Evolutionary conservation across 139 green algal genomes (phyloP).

Genomic region (Coelastrella sp.): DNA sequence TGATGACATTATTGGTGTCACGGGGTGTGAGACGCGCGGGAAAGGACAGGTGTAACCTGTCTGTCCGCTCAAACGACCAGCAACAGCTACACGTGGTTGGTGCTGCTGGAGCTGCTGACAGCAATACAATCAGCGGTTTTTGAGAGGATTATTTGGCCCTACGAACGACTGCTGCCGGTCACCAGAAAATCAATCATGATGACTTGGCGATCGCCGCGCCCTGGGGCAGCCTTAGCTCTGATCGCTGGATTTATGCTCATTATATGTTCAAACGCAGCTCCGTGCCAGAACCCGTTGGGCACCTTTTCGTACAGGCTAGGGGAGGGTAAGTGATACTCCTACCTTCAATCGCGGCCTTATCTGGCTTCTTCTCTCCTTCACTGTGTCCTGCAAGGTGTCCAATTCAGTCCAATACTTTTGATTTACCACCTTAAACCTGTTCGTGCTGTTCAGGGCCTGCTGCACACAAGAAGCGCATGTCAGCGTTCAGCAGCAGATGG

Average conservation of each 20-base stretch:
- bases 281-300: background rate
- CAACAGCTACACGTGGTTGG: background rate
- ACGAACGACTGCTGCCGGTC: too few relatives aligned
- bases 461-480: conserved; percentile 17
- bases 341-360: background rate
- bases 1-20: too few relatives aligned
- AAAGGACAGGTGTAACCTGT: background rate
- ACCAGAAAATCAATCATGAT: background rate
- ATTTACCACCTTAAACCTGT: too few relatives aligned
- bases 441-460: conserved; percentile 14
- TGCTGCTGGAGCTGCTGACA: background rate
- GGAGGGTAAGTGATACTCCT: background rate
- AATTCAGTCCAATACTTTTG: too few relatives aligned
- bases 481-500: background rate
- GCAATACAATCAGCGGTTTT: background rate
- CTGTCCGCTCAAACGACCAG: background rate
- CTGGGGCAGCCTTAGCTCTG: background rate
- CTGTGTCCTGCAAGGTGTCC: background rate
- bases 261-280: background rate
- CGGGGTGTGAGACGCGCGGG: background rate
- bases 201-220: background rate
- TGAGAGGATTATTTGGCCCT: too few relatives aligned
- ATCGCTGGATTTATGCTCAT: background rate
- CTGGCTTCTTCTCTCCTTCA: too few relatives aligned
- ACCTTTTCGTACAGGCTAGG: background rate